A percentile compares a stretch with the other conserved stretches of the same genome.
These are phyloP conservation scores for Mycena rosella DNA, from an alignment of 768 basidiomycete species.

Conservation along the genomic window DNA sequence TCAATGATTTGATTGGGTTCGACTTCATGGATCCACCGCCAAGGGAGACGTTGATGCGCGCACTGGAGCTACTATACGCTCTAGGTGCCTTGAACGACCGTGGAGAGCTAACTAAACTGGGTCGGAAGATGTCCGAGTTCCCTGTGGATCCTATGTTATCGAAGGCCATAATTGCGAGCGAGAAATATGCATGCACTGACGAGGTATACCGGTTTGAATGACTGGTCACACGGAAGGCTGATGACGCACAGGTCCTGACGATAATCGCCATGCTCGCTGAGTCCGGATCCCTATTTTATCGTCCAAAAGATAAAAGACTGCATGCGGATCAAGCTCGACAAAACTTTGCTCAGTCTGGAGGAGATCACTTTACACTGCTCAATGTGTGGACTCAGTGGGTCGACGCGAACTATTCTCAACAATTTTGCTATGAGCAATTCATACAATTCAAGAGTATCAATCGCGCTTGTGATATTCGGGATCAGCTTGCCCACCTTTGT, in stretches of 20 bases:
- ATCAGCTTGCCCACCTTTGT: slow-evolving; percentile 79
- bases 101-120: background rate
- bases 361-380: slow-evolving; percentile 90
- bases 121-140: background rate
- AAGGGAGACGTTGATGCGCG: background rate
- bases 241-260: slow-evolving; percentile 70
- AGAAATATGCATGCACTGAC: background rate
- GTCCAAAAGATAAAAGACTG: slow-evolving; percentile 97
- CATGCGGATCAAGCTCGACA: slow-evolving; percentile 99
- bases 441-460: slow-evolving; percentile 97
- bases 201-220: slow-evolving; percentile 35
- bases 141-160: slow-evolving; percentile 58
- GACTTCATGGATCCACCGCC: background rate
- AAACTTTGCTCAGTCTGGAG: slow-evolving; percentile 98
- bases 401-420: slow-evolving; percentile 92
- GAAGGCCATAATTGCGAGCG: background rate
- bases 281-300: slow-evolving; percentile 89
- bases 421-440: slow-evolving; percentile 99
- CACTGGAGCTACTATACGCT: background rate
- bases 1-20: slow-evolving; percentile 63
- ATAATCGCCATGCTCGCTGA: slow-evolving; percentile 98
- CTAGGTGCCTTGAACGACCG: background rate
- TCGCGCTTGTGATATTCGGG: slow-evolving; percentile 92
- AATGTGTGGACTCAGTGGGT: slow-evolving; percentile 99
- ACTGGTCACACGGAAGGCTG: background rate